Evolutionary conservation across 2,329 filamentous ascomycete species (phyloP), one percentile per base, ranked within the genome.

Genomic region (Alternaria angustiovoidea): DNA sequence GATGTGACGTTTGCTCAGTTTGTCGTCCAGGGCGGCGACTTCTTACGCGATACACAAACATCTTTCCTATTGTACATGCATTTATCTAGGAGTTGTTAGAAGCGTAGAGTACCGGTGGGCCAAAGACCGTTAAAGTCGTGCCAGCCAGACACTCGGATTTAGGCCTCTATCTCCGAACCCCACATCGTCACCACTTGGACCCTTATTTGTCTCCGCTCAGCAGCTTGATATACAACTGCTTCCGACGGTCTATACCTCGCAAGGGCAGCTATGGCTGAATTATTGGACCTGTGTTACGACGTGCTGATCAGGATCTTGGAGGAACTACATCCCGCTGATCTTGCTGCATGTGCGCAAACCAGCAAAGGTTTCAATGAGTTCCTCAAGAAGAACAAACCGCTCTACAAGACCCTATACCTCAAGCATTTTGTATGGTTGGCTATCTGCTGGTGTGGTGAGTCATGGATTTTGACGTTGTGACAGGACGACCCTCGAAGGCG

Each of bases 341-440:
- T 78, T 14, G 75, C 69, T 5, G 59, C 70, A 32, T 75, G 74
- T 59, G 70, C 74, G 5, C 65, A 65, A 41, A 72, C 75, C 4
- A 76, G 70, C 2, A 64, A 57, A 43, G 70, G 61, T 3, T 78
- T 93, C 47, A 77, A 85, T 59, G 75, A 79, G 34, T 86, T 87
- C 63, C 81, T 91, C 53, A 81, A 79, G 49, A 82, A 81, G 43
- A 91, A 93, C 72, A 74, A 77, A 16, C 79, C 85, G 8, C 78
- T 93, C 12, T 89, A 84, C 75, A 88, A 86, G 60, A 83, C 85
- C 22, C 79, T 91, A 7, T 93, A 91, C 73, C 75, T 89, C 4
- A 80, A 80, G 16, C 75, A 78, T 43, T 82, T 88, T 55, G 88
- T 90, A 75, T 68, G 80, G 62, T 59, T 60, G 7, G 4, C 11